phyloP scores from a whole-genome alignment of 1,139 yeast species.

The Geotrichum aggregatum region DNA sequence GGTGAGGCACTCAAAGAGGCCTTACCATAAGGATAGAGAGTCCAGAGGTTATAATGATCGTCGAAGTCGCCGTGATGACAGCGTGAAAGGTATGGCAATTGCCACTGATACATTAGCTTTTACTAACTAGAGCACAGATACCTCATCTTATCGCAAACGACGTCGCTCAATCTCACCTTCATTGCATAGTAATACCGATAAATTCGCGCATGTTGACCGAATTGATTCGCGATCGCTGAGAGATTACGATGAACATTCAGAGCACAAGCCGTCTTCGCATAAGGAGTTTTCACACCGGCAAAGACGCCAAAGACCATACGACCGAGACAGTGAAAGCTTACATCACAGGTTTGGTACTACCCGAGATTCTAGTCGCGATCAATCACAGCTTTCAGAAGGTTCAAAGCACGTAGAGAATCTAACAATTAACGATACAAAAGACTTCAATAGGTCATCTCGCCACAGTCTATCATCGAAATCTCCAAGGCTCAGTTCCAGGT shows the following conservation, averaged over 20 bases:
- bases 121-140: background rate
- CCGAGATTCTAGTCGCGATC: background rate
- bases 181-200: background rate
- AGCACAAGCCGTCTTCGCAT: background rate
- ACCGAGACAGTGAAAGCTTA: slow-evolving; percentile 4
- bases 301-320: background rate
- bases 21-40: slow-evolving; percentile 5
- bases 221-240: slow-evolving; percentile 9
- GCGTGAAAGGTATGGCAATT: slow-evolving; percentile 1
- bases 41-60: slow-evolving; percentile 1
- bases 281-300: background rate
- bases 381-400: background rate
- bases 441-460: background rate
- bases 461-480: background rate
- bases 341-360: slow-evolving; percentile 1
- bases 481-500: background rate
- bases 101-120: background rate
- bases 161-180: slow-evolving; percentile 8
- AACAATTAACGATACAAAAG: background rate
- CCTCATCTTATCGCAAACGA: slow-evolving; percentile 5
- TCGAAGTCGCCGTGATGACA: slow-evolving; percentile 5
- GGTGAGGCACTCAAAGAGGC: slow-evolving; percentile 6
- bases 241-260: background rate
- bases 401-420: background rate
- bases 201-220: slow-evolving; percentile 5